Evolutionary conservation across 2,329 filamentous ascomycete species (phyloP).

Genomic region (Clonostachys chloroleuca): DNA sequence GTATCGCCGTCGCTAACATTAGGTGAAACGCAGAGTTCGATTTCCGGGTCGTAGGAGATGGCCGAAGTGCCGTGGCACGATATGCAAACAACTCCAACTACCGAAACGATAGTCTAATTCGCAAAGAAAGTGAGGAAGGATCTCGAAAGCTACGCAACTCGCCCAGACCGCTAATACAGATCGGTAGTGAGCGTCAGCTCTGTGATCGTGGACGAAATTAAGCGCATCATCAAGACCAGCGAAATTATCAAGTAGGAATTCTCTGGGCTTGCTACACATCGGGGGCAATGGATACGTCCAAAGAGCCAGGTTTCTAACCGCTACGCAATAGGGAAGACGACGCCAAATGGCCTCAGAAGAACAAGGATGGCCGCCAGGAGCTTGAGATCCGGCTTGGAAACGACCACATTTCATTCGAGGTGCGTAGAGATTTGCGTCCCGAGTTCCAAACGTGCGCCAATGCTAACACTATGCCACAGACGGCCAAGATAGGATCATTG

Average conservation of each 20-base stretch:
- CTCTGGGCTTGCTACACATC: neutral
- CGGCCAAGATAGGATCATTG: conserved; percentile 94
- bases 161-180: neutral
- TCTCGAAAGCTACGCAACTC: neutral
- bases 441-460: neutral
- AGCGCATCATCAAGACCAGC: conserved; percentile 93
- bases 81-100: conserved; percentile 99
- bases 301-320: conserved; percentile 1
- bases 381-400: conserved; percentile 90
- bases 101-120: conserved; percentile 94
- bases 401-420: conserved; percentile 98
- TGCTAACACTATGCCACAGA: conserved; percentile 46
- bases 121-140: conserved; percentile 88
- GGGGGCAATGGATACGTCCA: neutral
- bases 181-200: conserved; percentile 88
- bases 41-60: conserved; percentile 87
- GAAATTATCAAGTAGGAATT: conserved; percentile 88
- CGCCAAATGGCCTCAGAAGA: conserved; percentile 97
- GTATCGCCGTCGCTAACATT: neutral
- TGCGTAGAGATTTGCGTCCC: conserved; percentile 27
- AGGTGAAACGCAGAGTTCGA: conserved; percentile 73
- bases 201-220: conserved; percentile 87
- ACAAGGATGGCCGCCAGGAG: conserved; percentile 96
- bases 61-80: conserved; percentile 85
- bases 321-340: conserved; percentile 75